A percentile compares a stretch with the other conserved stretches of the same genome.
phyloP scores from a whole-genome alignment of 2,329 filamentous ascomycete species.

The Fusarium sp. region DNA sequence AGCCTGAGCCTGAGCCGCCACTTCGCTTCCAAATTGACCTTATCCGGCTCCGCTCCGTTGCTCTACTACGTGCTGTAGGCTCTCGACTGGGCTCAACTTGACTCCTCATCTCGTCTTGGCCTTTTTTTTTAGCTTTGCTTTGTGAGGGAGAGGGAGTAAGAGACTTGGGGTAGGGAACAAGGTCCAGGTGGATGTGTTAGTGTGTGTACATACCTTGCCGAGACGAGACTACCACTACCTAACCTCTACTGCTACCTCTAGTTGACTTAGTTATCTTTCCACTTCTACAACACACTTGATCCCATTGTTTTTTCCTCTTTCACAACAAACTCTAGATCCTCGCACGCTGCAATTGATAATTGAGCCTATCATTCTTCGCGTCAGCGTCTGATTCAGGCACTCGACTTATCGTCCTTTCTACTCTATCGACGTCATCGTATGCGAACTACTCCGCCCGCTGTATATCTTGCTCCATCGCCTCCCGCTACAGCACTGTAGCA shows the following conservation, averaged over 20 bases:
- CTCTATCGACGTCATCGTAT: constrained; percentile 31
- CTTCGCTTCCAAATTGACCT: constrained; percentile 26
- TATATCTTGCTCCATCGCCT: neutral
- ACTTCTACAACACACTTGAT: constrained; percentile 21
- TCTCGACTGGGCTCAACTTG: neutral
- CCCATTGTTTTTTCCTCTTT: constrained; percentile 25
- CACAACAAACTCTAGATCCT: constrained; percentile 27
- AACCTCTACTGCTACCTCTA: neutral
- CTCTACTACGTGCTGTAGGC: constrained; percentile 1
- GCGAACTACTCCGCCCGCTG: constrained; percentile 17
- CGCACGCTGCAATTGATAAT: constrained; percentile 16
- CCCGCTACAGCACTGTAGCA: neutral
- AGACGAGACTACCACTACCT: neutral
- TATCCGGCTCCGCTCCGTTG: constrained; percentile 27
- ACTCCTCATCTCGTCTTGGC: constrained; percentile 3
- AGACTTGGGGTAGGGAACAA: constrained; percentile 12
- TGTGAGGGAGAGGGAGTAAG: neutral
- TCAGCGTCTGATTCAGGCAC: constrained; percentile 1
- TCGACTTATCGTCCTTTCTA: neutral
- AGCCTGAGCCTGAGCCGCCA: constrained; percentile 34
- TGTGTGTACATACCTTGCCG: constrained; percentile 3
- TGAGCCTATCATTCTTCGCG: constrained; percentile 5
- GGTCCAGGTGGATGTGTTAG: constrained; percentile 20
- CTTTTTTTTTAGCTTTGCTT: neutral
- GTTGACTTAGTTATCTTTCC: constrained; percentile 6